phyloP scores from a whole-genome alignment of 495 filamentous ascomycete genomes.

The Aspergillus affinis region DNA sequence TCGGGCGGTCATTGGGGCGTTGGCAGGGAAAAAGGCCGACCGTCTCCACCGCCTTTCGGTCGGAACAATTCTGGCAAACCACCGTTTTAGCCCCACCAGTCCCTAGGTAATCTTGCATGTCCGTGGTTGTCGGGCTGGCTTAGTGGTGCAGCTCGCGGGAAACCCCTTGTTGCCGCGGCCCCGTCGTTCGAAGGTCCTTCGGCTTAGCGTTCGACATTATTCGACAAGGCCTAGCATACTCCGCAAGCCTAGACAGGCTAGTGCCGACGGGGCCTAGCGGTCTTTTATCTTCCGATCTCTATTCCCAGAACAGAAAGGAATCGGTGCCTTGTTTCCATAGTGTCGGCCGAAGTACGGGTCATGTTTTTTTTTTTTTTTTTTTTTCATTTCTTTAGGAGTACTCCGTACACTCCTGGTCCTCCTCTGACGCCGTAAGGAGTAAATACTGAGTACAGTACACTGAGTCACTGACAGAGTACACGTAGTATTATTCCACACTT shows the following conservation, averaged over 20 bases:
- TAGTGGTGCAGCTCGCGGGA: constrained; percentile 2
- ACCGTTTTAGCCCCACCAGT: constrained; percentile 24
- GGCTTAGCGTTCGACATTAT: too few relatives aligned
- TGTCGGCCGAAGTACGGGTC: not conserved
- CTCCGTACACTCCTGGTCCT: too few relatives aligned
- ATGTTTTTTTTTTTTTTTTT: too few relatives aligned
- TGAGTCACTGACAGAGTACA: too few relatives aligned
- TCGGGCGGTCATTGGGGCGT: not conserved
- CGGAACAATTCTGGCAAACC: constrained; percentile 22
- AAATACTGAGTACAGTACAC: too few relatives aligned
- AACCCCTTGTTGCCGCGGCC: constrained; percentile 25
- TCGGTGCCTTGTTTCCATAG: not conserved
- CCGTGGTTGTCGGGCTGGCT: constrained; percentile 9
- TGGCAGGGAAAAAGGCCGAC: not conserved
- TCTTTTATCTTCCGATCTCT: not conserved
- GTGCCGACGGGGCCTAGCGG: not conserved
- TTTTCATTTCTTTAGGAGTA: too few relatives aligned
- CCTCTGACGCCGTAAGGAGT: too few relatives aligned
- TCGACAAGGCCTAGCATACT: too few relatives aligned
- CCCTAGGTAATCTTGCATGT: constrained; percentile 33
- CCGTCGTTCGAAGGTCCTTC: constrained; percentile 25
- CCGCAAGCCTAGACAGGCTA: not conserved
- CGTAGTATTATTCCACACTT: too few relatives aligned
- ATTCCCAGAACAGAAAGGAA: too few relatives aligned
- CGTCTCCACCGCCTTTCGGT: constrained; percentile 2